A percentile compares a stretch with the other conserved stretches of the same genome.
Conservation (phyloP, 371 early-diverging fungal genomes). For the Mortierella sp. region DNA sequence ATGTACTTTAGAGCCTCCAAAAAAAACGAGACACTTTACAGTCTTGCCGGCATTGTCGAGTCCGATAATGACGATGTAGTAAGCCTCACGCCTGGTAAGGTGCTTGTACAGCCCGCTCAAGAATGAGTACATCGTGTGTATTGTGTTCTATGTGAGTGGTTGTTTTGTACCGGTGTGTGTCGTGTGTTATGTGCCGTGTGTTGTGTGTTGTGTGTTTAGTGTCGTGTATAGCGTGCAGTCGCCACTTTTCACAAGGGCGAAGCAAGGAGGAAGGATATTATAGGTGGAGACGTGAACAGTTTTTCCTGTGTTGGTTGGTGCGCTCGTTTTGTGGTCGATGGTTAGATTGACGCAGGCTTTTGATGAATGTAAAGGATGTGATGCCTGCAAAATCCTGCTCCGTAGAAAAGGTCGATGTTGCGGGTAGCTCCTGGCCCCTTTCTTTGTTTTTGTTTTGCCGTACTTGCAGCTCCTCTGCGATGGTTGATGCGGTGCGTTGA, state of each 20-base stretch:
- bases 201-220: background rate
- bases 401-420: too few species aligned
- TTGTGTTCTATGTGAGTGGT: background rate
- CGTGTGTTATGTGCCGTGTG: background rate
- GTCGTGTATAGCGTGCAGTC: too few species aligned
- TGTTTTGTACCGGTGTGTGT: background rate
- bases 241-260: background rate
- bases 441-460: too few species aligned
- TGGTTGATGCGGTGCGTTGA: background rate
- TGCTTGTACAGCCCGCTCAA: conserved; percentile 91
- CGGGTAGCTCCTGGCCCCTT: too few species aligned
- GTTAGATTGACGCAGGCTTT: background rate
- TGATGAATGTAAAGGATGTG: background rate
- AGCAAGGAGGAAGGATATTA: background rate
- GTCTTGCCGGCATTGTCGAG: conserved; percentile 98
- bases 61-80: conserved; percentile 94
- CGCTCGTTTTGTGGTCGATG: background rate
- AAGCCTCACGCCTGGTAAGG: conserved; percentile 91
- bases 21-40: conserved; percentile 57
- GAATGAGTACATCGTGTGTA: conserved; percentile 83
- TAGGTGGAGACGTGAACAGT: background rate
- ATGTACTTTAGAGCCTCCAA: background rate
- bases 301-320: background rate
- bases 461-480: too few species aligned
- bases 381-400: background rate